Evolutionary conservation across 257 asterid genomes (phyloP).

Genomic region (Phtheirospermum japonicum): DNA sequence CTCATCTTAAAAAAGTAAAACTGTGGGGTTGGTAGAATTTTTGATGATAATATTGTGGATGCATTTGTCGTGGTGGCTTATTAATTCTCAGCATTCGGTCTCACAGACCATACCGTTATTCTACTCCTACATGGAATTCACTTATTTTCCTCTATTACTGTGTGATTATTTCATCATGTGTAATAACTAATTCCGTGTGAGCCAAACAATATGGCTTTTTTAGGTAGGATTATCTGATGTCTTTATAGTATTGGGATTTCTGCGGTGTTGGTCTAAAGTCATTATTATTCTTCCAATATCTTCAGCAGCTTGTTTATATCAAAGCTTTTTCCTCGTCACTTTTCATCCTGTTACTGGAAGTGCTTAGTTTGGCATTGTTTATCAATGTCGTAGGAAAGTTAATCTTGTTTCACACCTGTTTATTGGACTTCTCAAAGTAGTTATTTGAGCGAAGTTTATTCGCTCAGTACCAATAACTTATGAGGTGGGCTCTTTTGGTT

Average conservation of each 20-base stretch:
- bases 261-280: conserved; percentile 2
- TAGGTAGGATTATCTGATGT: neutral
- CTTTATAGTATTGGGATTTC: neutral
- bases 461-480: neutral
- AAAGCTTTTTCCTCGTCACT: neutral
- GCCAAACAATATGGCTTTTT: neutral
- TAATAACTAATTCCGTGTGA: neutral
- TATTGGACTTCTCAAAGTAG: conserved; percentile 6
- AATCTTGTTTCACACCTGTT: conserved; percentile 14
- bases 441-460: neutral
- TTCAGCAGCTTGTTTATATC: neutral
- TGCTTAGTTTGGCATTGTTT: neutral
- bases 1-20: neutral
- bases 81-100: neutral
- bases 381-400: neutral
- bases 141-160: neutral
- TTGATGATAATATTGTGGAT: neutral
- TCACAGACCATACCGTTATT: neutral
- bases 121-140: neutral
- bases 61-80: neutral
- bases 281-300: neutral
- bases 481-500: neutral
- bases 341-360: conserved; percentile 11
- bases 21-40: neutral
- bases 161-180: neutral